phyloP scores from a whole-genome alignment of 192 early-diverging fungal genomes.

The Gaertneriomyces semiglobifer region DNA sequence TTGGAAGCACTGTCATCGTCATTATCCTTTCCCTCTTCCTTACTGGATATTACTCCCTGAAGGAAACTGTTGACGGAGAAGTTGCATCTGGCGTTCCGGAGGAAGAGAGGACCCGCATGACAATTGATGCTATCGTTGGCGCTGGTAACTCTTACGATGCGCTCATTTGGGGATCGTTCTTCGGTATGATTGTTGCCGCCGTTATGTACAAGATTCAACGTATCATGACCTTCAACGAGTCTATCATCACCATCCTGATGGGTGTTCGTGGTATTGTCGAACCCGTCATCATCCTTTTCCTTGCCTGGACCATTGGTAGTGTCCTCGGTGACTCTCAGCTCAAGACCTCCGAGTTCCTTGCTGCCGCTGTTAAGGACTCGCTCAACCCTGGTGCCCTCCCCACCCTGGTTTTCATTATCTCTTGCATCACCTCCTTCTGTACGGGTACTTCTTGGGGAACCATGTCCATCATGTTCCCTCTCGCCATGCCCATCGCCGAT shows the following conservation, averaged over 20 bases:
- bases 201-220: constrained; percentile 5
- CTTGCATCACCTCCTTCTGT: neutral
- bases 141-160: neutral
- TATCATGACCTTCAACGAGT: constrained; percentile 5
- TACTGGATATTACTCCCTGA: constrained; percentile 21
- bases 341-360: neutral
- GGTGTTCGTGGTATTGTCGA: constrained; percentile 2
- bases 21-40: too few species aligned
- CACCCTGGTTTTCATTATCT: constrained; percentile 1
- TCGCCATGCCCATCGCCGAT: neutral
- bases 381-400: neutral
- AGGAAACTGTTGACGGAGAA: neutral
- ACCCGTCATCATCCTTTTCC: constrained; percentile 1
- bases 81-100: neutral
- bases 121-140: neutral
- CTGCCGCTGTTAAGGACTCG: neutral
- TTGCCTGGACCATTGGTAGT: neutral
- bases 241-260: neutral
- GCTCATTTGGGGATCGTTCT: constrained; percentile 3
- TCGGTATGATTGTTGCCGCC: neutral
- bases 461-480: constrained; percentile 4
- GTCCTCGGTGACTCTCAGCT: neutral
- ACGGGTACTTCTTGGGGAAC: constrained; percentile 7
- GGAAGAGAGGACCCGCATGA: neutral
- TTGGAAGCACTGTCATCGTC: too few species aligned